phyloP scores from a whole-genome alignment of 78 protist genomes.

The Chrysochromulina tobinii region DNA sequence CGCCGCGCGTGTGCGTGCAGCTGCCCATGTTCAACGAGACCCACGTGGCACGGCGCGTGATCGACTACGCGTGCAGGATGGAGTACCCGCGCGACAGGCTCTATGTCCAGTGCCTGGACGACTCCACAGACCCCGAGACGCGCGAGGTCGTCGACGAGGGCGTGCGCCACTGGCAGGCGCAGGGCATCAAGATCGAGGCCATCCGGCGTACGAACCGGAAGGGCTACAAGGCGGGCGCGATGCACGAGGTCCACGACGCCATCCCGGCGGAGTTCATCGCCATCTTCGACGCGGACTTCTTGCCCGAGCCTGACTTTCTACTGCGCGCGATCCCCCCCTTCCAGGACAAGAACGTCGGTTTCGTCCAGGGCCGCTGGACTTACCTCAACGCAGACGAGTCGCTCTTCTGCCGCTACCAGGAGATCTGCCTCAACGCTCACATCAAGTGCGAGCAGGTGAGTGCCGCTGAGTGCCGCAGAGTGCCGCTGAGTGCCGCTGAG shows the following conservation, averaged over 20 bases:
- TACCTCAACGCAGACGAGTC: slow-evolving; percentile 14
- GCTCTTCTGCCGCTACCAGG: neutral
- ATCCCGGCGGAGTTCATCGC: slow-evolving; percentile 5
- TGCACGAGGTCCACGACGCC: neutral
- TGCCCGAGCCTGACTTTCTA: slow-evolving; percentile 7
- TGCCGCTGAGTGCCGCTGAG: too few species aligned
- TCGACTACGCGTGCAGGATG: neutral
- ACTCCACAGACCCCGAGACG: slow-evolving; percentile 11
- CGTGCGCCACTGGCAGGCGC: neutral
- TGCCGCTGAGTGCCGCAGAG: too few species aligned
- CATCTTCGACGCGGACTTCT: slow-evolving; percentile 25
- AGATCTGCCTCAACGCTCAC: slow-evolving; percentile 1
- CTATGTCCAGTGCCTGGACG: neutral
- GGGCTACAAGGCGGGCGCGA: slow-evolving; percentile 24
- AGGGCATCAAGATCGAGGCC: neutral
- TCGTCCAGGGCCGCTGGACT: slow-evolving; percentile 18
- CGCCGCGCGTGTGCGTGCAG: slow-evolving; percentile 1
- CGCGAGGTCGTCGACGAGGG: slow-evolving; percentile 1
- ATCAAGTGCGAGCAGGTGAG: slow-evolving; percentile 15
- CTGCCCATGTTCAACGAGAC: slow-evolving; percentile 35
- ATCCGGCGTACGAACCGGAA: neutral
- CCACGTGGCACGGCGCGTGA: neutral
- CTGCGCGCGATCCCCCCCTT: neutral
- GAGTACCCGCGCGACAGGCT: slow-evolving; percentile 22
- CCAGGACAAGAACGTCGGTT: slow-evolving; percentile 1